Evolutionary conservation across 192 early-diverging fungal species (phyloP).

Genomic region (Dissophora globulifera): DNA sequence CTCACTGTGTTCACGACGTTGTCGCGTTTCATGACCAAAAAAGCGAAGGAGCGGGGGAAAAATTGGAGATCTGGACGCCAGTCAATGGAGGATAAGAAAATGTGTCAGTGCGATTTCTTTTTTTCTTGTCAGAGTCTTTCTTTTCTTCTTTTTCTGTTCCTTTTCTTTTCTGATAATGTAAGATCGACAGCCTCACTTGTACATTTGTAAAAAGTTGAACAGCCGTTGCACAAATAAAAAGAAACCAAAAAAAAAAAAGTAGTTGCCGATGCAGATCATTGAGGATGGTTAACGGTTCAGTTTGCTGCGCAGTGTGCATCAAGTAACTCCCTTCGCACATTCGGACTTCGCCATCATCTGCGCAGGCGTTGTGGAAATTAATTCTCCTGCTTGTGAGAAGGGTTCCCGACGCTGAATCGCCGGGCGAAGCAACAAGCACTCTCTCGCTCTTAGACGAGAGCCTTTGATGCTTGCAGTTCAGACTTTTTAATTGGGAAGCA

Average conservation of each 20-base stretch:
- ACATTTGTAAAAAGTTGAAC: constrained; percentile 18
- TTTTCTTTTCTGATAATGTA: neutral
- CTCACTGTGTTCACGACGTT: neutral
- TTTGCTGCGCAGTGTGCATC: too few species aligned
- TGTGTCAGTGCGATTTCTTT: constrained; percentile 44
- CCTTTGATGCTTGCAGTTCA: too few species aligned
- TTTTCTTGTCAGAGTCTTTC: neutral
- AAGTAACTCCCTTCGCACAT: too few species aligned
- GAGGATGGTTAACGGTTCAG: too few species aligned
- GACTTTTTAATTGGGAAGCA: too few species aligned
- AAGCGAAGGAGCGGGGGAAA: neutral
- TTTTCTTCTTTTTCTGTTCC: neutral
- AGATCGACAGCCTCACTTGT: neutral
- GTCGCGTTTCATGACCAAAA: neutral
- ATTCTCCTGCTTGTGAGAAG: too few species aligned
- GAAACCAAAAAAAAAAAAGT: neutral
- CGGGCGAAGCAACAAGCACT: too few species aligned
- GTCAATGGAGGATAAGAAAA: constrained; percentile 2
- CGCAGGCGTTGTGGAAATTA: too few species aligned
- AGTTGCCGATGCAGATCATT: too few species aligned
- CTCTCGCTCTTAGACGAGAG: too few species aligned
- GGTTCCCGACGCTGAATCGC: too few species aligned
- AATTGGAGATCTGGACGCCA: neutral
- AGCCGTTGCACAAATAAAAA: constrained; percentile 12
- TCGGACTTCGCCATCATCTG: too few species aligned